phyloP scores from a whole-genome alignment of 495 filamentous ascomycete genomes.

The Ramalina intermedia region DNA sequence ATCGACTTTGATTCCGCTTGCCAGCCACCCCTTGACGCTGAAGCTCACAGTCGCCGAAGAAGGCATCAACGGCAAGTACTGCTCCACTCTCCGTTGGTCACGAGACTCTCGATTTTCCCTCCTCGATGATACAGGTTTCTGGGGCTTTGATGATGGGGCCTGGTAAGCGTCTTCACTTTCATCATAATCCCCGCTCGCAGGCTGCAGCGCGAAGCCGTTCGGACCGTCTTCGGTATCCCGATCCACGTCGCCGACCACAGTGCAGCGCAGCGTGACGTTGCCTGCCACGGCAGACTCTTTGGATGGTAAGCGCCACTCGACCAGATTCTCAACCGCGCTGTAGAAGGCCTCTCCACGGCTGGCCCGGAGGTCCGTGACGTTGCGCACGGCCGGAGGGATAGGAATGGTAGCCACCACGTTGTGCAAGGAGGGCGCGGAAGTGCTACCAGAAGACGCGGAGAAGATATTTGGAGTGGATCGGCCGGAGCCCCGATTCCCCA shows the following conservation, averaged over 20 bases:
- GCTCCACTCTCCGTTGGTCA: conserved; percentile 39
- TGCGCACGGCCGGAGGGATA: conserved; percentile 65
- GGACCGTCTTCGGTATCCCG: conserved; percentile 40
- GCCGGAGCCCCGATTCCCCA: conserved; percentile 29
- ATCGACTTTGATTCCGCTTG: conserved; percentile 88
- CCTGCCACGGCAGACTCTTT: conserved; percentile 50
- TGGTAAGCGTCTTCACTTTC: conserved; percentile 27
- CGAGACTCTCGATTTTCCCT: conserved; percentile 21
- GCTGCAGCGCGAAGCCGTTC: conserved; percentile 34
- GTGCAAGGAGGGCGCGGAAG: conserved; percentile 48
- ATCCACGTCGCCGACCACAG: conserved; percentile 52
- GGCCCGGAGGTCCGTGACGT: conserved; percentile 71
- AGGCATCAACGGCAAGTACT: conserved; percentile 82
- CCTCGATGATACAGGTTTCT: conserved; percentile 7
- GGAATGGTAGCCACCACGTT: conserved; percentile 72
- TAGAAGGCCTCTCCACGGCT: conserved; percentile 77
- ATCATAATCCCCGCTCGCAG: conserved; percentile 32
- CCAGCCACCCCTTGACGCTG: conserved; percentile 83
- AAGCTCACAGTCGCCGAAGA: conserved; percentile 78
- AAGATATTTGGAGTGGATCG: conserved; percentile 46
- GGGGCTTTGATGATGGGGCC: conserved; percentile 2
- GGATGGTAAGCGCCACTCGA: conserved; percentile 75
- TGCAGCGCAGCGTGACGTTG: conserved; percentile 63
- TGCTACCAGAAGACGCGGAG: conserved; percentile 29
- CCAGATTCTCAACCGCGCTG: conserved; percentile 46